A percentile compares a stretch with the other conserved stretches of the same genome.
Conservation (phyloP, 495 filamentous ascomycete genomes). For the Penicillium psychrofluorescens region DNA sequence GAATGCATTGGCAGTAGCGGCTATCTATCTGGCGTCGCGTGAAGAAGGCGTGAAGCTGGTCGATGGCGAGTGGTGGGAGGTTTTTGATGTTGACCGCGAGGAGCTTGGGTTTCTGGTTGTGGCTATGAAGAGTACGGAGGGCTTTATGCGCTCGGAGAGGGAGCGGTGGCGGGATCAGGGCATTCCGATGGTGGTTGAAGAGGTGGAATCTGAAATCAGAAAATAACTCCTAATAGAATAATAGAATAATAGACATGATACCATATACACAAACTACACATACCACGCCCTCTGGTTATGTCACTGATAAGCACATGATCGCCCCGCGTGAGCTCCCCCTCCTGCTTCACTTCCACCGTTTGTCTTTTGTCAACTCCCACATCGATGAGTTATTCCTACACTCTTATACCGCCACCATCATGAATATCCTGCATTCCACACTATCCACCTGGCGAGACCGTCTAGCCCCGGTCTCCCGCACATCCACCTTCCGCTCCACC, state of each 20-base stretch:
- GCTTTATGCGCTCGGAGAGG: conserved; percentile 53
- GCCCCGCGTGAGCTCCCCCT: conserved; percentile 3
- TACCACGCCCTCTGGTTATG: conserved; percentile 2
- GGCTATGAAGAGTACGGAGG: conserved; percentile 72
- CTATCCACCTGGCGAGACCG: conserved; percentile 82
- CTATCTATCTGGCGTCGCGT: conserved; percentile 81
- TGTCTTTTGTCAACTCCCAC: background rate
- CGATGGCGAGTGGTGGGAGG: conserved; percentile 87
- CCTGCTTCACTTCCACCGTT: background rate
- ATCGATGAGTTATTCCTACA: conserved; percentile 1
- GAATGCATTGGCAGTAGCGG: conserved; percentile 72
- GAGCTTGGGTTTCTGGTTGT: conserved; percentile 91
- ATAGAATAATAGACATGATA: too few relatives aligned
- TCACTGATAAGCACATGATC: conserved; percentile 21
- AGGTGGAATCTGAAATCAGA: conserved; percentile 56
- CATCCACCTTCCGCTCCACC: conserved; percentile 85
- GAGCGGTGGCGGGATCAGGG: conserved; percentile 34
- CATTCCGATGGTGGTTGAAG: conserved; percentile 41
- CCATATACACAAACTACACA: too few relatives aligned
- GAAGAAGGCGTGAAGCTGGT: conserved; percentile 73
- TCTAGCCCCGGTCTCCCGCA: conserved; percentile 79
- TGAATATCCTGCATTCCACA: conserved; percentile 68
- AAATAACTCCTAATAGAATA: conserved; percentile 14
- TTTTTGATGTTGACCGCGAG: conserved; percentile 96
- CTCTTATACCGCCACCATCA: conserved; percentile 12